Evolutionary conservation across 495 filamentous ascomycete genomes (phyloP), one percentile per base, ranked within the genome.

Genomic region (Penicillium verhagenii): DNA sequence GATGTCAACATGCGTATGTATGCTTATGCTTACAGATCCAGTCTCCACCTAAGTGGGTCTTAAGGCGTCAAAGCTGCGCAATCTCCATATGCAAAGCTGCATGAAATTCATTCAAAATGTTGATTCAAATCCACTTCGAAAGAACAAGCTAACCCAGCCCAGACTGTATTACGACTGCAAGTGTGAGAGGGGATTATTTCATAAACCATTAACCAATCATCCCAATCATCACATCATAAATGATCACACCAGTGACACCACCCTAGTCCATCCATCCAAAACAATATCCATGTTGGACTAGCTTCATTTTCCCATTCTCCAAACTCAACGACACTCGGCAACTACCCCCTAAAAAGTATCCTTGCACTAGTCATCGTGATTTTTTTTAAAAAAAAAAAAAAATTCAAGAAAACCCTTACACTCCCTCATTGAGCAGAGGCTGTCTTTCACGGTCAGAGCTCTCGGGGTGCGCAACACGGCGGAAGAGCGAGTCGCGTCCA

Each of bases 401-500:
- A n/a, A n/a, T n/a, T 29, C 44, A 26, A 14, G 13, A 7, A 18
- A 13, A 39, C 6, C 33, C 25, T 45, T 50, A 57, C 2, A 53
- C 47, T 16, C 58, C 50, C 18, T 75, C 68, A 31, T 72, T 67
- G 40, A 78, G 71, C 64, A 78, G 52, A 3, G 75, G 75, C 60
- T 72, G 64, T 44, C 74, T 58, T 56, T 78, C 75, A 20, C 71
- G 71, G 29, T 77, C 73, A 6, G 57, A 47, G 6, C 65, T 50
- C 47, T 74, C 72, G 4, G 72, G 68, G 13, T 70, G 63, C 6
- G 60, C 69, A 25, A 71, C 47, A 28, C 66, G 66, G 38, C 66
- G 71, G 67, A 78, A 75, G 7, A 73, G 61, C 19, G 71, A 63
- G 44, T 79, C 73, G 25, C 75, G 80, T 23, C 86, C 83, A 26